Base-by-base conservation (phyloP, 176 grass and related monocot genomes). In the Musa schizocarpa region DNA sequence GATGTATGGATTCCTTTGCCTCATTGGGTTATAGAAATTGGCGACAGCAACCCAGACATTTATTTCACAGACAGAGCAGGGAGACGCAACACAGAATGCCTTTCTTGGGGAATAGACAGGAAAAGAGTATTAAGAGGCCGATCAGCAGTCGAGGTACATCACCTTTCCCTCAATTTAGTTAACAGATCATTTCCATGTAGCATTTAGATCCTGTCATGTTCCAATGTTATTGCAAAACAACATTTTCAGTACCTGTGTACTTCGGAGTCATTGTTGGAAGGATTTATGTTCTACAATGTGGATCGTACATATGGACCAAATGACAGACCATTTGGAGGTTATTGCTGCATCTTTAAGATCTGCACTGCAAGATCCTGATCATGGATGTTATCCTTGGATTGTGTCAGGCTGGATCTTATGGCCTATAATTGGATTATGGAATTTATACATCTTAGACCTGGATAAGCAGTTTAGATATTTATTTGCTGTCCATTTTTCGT, bases 61-160 rank as follows among this genome's bases (percentile, higher is more conserved):
- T 97, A 90, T 81, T 97, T 97, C 63, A 97, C 86, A 11, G 88
- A 91, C 81, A 91, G 77, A 63, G 74, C 77, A 49, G 94, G 90
- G 2, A 88, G 86, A 20, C 84, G 53, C 34, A 93, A 89, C 11
- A 81, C 73, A 0, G 94, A 97, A 63, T 97, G 88, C 65, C 86
- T 97, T 26, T 93, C 90, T n/a, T 97, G 88, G 94, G 94, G 94
- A 25, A 83, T 97, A 64, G 94, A 97, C 43, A 97, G 90, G 62
- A 80, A 88, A 79, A 86, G 94, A 71, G 86, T 97, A 68, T 77
- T 97, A 2, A 74, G 77, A 24, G 88, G 90, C 53, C 77, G 94
- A 76, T 91, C 94, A 1, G 90, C 84, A 6, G 87, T 93, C 12
- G 94, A 97, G 90, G 94, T 93, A 83, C 16, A 3, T 19, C 13